Evolutionary conservation across 2,329 filamentous ascomycete genomes (phyloP).

Genomic region (Furcasterigmium furcatum): DNA sequence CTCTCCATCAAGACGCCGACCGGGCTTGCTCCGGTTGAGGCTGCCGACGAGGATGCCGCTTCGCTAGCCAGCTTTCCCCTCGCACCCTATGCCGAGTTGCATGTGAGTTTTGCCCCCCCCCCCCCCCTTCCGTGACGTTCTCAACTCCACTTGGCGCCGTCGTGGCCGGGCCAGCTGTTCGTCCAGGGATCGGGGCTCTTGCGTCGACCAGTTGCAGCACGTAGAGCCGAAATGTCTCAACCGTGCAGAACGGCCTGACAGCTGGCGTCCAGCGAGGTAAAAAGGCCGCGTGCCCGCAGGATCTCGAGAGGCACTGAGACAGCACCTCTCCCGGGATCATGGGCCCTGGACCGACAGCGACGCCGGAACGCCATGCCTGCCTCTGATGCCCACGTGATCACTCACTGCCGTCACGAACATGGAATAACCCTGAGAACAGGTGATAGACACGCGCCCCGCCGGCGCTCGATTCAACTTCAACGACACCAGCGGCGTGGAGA

Average conservation of each 20-base stretch:
- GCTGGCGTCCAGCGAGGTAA: neutral
- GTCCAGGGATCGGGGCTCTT: neutral
- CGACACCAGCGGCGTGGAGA: constrained; percentile 77
- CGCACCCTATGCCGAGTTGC: constrained; percentile 72
- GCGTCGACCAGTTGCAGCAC: neutral
- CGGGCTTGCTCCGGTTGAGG: constrained; percentile 62
- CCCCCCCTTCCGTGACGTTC: neutral
- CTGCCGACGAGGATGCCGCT: constrained; percentile 68
- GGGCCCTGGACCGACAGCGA: neutral
- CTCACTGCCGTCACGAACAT: neutral
- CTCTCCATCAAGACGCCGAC: constrained; percentile 66
- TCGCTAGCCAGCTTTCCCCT: constrained; percentile 64
- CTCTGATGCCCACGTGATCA: neutral
- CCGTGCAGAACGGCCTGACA: no score
- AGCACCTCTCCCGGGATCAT: neutral
- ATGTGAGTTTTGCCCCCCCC: constrained; percentile 56
- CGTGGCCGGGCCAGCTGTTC: no score
- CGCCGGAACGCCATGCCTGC: neutral
- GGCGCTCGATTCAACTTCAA: constrained; percentile 75
- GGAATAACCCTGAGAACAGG: constrained; percentile 43
- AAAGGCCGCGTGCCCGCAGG: neutral
- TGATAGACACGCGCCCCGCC: constrained; percentile 75
- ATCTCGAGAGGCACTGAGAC: neutral
- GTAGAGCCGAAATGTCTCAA: constrained; percentile 4
- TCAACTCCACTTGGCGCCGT: neutral